Evolutionary conservation across 164 flowering plant species (phyloP), one percentile per base, ranked within the genome.

Genomic region (Stephania cephalantha): DNA sequence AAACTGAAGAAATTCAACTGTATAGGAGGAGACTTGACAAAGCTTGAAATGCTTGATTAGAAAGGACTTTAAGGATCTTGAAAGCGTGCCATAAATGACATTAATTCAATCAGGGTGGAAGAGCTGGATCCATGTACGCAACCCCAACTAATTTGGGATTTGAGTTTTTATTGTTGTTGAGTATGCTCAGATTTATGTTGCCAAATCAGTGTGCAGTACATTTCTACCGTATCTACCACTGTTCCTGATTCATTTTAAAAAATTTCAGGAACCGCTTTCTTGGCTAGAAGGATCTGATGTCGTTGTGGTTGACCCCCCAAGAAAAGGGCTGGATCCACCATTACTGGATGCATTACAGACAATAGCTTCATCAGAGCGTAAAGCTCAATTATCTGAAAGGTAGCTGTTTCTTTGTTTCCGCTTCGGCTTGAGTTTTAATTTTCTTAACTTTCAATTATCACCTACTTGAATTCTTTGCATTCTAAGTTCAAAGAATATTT

Each of bases 201-300:
- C n/a, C n/a, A 61, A 61, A 44, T 44, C 22, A 18, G 2, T 69
- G 13, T 25, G n/a, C 46, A 48, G 46, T 42, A 25, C 61, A 68
- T 68, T 50, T 68, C 31, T 70, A 9, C 73, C 65, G 50, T 35
- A 52, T 75, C 73, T 68, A 69, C 42, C 61, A 64, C 72, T 77
- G 69, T 48, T 53, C 69, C 29, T 68, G 18, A 77, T 70, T 53
- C 30, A 48, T 78, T 71, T 55, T 55, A 35, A 69, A 69, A 72
- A 74, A 58, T 76, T 73, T 71, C 85, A 95, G 97, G 91, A 89
- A 46, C 98, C 98, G 69, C 84, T 88, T 81, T 86, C 91, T 64
- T 93, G 96, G 98, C 87, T 95, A 18, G 80, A 85, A 80, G 96
- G 96, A 44, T 86, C 97, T 61, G 98, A 95, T 82, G 97, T 95